These are phyloP conservation scores for Myxozyma neotropica DNA, from an alignment of 805 yeast genomes.

Conservation along the genomic window DNA sequence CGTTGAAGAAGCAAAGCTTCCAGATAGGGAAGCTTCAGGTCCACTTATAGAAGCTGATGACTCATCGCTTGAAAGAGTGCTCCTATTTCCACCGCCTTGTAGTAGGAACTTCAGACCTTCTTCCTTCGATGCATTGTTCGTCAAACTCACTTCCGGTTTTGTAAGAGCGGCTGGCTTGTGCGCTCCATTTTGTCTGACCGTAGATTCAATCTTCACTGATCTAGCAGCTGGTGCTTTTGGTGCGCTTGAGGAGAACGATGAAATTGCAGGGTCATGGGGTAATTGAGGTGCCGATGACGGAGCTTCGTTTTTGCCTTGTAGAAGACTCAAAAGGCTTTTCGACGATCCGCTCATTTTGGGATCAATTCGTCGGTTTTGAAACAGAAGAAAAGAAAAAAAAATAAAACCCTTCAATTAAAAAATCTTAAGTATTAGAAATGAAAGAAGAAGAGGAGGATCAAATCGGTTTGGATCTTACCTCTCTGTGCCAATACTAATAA, in stretches of 20 bases:
- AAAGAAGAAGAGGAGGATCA: no score
- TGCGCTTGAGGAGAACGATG: conserved; percentile 5
- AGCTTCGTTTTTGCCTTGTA: conserved; percentile 11
- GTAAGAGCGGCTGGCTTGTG: neutral
- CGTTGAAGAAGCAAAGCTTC: neutral
- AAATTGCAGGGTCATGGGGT: conserved; percentile 27
- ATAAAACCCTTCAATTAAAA: no score
- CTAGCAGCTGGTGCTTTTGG: conserved; percentile 6
- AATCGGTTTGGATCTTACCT: no score
- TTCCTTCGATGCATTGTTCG: conserved; percentile 1
- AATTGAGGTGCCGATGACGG: conserved; percentile 4
- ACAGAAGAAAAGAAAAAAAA: no score
- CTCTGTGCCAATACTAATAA: no score
- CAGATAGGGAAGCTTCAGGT: neutral
- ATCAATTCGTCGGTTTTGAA: no score
- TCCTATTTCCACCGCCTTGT: neutral
- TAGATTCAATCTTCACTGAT: conserved; percentile 3
- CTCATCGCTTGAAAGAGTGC: neutral
- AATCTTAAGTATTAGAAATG: no score
- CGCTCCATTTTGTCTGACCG: neutral
- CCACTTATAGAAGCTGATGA: neutral
- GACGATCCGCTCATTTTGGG: conserved; percentile 11
- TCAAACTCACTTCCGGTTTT: neutral
- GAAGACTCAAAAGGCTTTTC: conserved; percentile 11
- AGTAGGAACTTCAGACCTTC: conserved; percentile 10